Evolutionary conservation across 129 eudicot species (phyloP), one percentile per base, ranked within the genome.

Genomic region (Lonicera japonica): DNA sequence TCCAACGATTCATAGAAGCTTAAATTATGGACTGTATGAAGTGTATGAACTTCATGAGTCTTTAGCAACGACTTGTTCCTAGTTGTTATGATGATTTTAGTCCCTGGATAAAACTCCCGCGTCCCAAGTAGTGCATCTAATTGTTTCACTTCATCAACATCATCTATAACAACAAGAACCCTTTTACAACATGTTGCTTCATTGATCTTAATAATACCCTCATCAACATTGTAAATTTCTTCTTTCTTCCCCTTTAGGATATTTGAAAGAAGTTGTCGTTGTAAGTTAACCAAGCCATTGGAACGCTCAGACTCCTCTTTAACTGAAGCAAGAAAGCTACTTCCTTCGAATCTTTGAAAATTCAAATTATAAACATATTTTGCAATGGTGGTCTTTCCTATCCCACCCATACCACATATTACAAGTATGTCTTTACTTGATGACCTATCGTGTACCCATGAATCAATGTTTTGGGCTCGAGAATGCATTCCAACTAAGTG

Each of bases 131-230:
- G 24, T 58, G 74, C 74, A 70, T 74, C 70, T n/a, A 79, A 34
- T 5, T 79, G 84, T 8, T 74, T 69, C 16, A 36, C 16, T 18
- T 66, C 39, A 61, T 69, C 80, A 47, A 79, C 66, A 67, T 79
- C 84, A 61, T 79, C 80, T 19, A 79, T 71, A 61, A 79, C 84
- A 52, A 79, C 60, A 61, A 79, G 80, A 25, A 74, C 74, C 17
- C 58, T 55, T 74, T 66, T 79, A 18, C 38, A 24, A 1, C 36
- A 38, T 21, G 74, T 34, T n/a, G 67, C 71, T 5, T 63, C 58
- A 24, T 62, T 60, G 16, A 79, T 70, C 53, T 74, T 70, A 15
- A 25, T 21, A 13, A 46, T 55, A 21, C 71, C 71, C 56, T 65
- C 71, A 21, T 70, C 67, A 24, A 70, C 64, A 63, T 50, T 34